Evolutionary conservation across 371 early-diverging fungal genomes (phyloP).

Genomic region (Vavraia culicis): DNA sequence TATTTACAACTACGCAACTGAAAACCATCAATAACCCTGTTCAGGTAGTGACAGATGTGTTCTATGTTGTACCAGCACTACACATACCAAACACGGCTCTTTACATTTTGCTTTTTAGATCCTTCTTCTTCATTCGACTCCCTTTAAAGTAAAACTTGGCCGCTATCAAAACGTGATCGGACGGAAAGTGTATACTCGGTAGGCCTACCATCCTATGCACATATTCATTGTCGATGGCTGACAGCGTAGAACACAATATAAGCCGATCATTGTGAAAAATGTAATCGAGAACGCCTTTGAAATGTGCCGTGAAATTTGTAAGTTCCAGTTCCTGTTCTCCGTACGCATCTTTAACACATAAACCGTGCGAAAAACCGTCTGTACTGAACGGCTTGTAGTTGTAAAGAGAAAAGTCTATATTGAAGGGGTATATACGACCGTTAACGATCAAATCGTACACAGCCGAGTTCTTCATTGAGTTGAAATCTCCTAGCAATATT

Average conservation of each 20-base stretch:
- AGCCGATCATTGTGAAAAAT: constrained; percentile 67
- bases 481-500: constrained; percentile 68
- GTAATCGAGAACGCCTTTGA: constrained; percentile 77
- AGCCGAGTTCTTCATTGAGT: constrained; percentile 65
- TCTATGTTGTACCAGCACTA: no score
- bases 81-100: no score
- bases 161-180: constrained; percentile 49
- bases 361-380: constrained; percentile 19
- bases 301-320: constrained; percentile 75
- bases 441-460: constrained; percentile 65
- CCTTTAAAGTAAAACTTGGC: constrained; percentile 32
- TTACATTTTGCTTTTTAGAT: no score
- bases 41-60: no score
- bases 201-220: constrained; percentile 63
- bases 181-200: constrained; percentile 71
- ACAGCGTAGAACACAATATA: constrained; percentile 54
- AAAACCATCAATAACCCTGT: no score
- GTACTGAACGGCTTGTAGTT: constrained; percentile 62
- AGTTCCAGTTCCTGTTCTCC: constrained; percentile 52
- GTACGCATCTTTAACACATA: constrained; percentile 45
- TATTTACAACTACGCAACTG: no score
- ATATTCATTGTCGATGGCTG: constrained; percentile 60
- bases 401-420: constrained; percentile 52
- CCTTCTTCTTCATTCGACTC: constrained; percentile 9
- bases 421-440: constrained; percentile 21